Evolutionary conservation across 139 green algal species (phyloP), one percentile per base, ranked within the genome.

Genomic region (Chlamydomonas sp.): DNA sequence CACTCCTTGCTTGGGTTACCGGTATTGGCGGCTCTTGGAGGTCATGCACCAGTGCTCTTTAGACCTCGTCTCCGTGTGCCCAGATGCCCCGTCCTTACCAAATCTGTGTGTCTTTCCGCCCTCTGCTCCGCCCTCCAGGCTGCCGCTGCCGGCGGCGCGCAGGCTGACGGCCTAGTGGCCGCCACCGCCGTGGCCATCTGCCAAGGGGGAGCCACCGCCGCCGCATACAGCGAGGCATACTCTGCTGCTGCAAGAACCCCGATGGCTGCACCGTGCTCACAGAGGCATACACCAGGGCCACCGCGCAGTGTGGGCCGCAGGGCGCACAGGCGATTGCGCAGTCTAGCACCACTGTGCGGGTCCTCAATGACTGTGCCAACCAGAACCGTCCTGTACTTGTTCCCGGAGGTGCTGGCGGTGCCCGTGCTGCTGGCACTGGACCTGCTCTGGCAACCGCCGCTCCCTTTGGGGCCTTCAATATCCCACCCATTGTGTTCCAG

Each of bases 261-360:
- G 66, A 88, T 7, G 83, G 83, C 73, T 88, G 83, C 73, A 80
- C 73, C 31, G 83, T 88, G 17, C 83, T 88, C 14, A 88, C 72
- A 0, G 72, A 88, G 73, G 83, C 83, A 58, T 80, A 68, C 10
- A 73, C 83, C 1, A 73, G 63, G 14, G 83, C 83, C 66, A 74
- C 64, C 73, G 83, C 64, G 49, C 66, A 73, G 7, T 83, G 78
- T n/a, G 78, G 78, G 20, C 78, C 5, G 2, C 9, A 49, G 68
- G 17, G 68, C 17, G 17, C 68, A 74, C 17, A 15, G 15, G 6
- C 66, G 63, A 15, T 8, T 0, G 63, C 63, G 63, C 66, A 85
- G 66, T 85, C 79, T 31, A 57, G 79, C 4, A 85, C 57, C 79
- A 67, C 79, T 16, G 79, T 85, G 15, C 49, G 61, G 15, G 79